Conservation (phyloP, 2,329 filamentous ascomycete species). For the Mycosphaerella sp. region DNA sequence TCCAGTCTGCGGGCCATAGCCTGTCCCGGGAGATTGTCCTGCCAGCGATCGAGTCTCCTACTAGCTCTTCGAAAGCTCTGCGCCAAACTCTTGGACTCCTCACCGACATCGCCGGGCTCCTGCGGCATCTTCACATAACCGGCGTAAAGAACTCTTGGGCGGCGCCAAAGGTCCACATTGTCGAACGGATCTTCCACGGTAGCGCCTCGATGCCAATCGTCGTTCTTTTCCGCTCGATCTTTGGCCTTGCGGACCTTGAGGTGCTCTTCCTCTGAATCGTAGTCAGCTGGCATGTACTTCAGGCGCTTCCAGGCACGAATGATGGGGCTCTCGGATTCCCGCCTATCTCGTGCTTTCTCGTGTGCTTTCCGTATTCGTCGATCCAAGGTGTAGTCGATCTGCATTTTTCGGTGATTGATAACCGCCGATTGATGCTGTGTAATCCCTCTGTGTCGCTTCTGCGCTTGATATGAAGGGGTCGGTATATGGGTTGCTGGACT, state of each 20-base stretch:
- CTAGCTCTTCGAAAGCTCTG: constrained; percentile 58
- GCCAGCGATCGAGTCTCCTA: constrained; percentile 66
- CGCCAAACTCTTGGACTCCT: constrained; percentile 62
- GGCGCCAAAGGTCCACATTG: constrained; percentile 23
- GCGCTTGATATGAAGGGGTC: constrained; percentile 32
- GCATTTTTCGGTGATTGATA: constrained; percentile 68
- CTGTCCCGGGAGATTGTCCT: constrained; percentile 29
- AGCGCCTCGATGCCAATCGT: constrained; percentile 33
- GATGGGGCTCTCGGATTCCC: constrained; percentile 61
- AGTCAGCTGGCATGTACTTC: constrained; percentile 42
- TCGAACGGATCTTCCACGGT: constrained; percentile 25
- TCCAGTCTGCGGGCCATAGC: constrained; percentile 25
- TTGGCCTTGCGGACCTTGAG: constrained; percentile 27
- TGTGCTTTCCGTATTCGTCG: constrained; percentile 64
- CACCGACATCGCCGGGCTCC: constrained; percentile 69
- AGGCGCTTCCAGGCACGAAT: constrained; percentile 61
- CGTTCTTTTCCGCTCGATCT: constrained; percentile 34
- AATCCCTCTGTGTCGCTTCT: constrained; percentile 61
- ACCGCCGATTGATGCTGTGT: constrained; percentile 79
- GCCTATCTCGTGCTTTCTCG: constrained; percentile 55
- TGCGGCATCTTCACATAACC: constrained; percentile 55
- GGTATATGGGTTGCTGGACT: constrained; percentile 27
- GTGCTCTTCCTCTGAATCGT: constrained; percentile 43
- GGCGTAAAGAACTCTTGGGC: constrained; percentile 27
- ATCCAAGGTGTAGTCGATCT: constrained; percentile 76